Evolutionary conservation across 2,329 filamentous ascomycete species (phyloP).

Genomic region (Colletotrichum gigasporum): DNA sequence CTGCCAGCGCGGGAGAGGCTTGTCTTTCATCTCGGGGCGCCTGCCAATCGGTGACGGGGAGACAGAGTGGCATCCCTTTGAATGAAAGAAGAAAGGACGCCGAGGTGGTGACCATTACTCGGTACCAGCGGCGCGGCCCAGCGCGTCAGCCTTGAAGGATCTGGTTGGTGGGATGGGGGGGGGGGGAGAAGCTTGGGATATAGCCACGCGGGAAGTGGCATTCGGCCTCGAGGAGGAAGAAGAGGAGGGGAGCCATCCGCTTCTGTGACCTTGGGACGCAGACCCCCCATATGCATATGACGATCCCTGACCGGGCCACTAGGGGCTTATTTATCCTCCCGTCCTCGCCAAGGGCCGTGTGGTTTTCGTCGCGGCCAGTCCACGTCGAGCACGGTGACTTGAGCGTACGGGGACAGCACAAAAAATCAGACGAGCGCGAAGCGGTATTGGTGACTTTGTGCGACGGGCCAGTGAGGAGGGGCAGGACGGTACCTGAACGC

Average conservation of each 20-base stretch:
- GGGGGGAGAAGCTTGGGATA: too few relatives aligned
- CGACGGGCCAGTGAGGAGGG: background rate
- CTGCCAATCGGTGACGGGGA: slow-evolving; percentile 4
- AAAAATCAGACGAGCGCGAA: background rate
- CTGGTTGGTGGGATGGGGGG: slow-evolving; percentile 21
- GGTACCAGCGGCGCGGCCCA: slow-evolving; percentile 12
- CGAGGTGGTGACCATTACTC: background rate
- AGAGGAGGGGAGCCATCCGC: too few relatives aligned
- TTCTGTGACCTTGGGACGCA: too few relatives aligned
- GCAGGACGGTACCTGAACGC: slow-evolving; percentile 16
- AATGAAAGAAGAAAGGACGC: background rate
- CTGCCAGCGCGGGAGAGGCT: background rate
- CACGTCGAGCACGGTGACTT: background rate
- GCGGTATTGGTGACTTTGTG: slow-evolving; percentile 14
- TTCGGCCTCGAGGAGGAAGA: background rate
- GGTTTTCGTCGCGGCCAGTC: slow-evolving; percentile 7
- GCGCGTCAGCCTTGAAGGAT: background rate
- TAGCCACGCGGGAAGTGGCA: slow-evolving; percentile 24
- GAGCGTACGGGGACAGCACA: background rate
- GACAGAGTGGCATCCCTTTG: background rate
- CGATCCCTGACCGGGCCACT: too few relatives aligned
- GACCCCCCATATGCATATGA: too few relatives aligned
- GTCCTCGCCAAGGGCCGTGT: background rate
- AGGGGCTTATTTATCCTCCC: background rate
- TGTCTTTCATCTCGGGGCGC: slow-evolving; percentile 9